Percentiles rank a stretch among this genome's conserved stretches.
Evolutionary conservation across 345 rosid species (phyloP).

Genomic region (Melaleuca quinquenervia): DNA sequence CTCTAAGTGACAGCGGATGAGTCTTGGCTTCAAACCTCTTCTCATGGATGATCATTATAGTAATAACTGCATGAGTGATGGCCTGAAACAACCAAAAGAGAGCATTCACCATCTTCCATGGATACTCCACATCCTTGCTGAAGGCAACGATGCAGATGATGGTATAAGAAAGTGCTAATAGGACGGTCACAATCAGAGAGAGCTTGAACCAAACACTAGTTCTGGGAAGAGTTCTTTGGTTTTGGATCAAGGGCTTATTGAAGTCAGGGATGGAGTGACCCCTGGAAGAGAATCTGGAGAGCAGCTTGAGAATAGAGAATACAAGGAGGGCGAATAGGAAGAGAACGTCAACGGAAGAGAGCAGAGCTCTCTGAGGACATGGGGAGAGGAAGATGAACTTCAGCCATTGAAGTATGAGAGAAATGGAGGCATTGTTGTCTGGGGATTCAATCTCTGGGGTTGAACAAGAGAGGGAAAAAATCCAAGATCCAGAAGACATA

Average conservation of each 20-base stretch:
- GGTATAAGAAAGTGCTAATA: slow-evolving; percentile 39
- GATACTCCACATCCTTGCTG: slow-evolving; percentile 13
- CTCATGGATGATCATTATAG: slow-evolving; percentile 55
- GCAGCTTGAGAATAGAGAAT: slow-evolving; percentile 40
- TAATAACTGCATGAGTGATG: slow-evolving; percentile 48
- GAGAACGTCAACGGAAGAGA: slow-evolving; percentile 38
- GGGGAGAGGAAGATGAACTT: slow-evolving; percentile 69
- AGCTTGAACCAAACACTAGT: slow-evolving; percentile 46
- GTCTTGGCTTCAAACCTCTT: slow-evolving; percentile 47
- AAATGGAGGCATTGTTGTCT: slow-evolving; percentile 18
- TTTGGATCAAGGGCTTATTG: slow-evolving; percentile 47
- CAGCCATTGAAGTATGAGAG: slow-evolving; percentile 50
- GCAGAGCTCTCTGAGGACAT: slow-evolving; percentile 67
- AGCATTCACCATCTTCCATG: slow-evolving; percentile 30
- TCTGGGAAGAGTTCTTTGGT: slow-evolving; percentile 15
- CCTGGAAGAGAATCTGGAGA: slow-evolving; percentile 20
- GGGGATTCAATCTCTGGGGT: slow-evolving; percentile 19
- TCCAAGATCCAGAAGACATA: slow-evolving; percentile 49
- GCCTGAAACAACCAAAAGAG: slow-evolving; percentile 72
- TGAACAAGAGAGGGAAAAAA: slow-evolving; percentile 53
- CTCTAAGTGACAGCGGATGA: slow-evolving; percentile 57
- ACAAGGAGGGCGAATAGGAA: slow-evolving; percentile 37
- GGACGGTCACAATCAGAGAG: slow-evolving; percentile 21
- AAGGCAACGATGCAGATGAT: slow-evolving; percentile 39
- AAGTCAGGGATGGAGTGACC: slow-evolving; percentile 16